phyloP scores from a whole-genome alignment of 2,329 filamentous ascomycete genomes.

The Didymella glomerata region DNA sequence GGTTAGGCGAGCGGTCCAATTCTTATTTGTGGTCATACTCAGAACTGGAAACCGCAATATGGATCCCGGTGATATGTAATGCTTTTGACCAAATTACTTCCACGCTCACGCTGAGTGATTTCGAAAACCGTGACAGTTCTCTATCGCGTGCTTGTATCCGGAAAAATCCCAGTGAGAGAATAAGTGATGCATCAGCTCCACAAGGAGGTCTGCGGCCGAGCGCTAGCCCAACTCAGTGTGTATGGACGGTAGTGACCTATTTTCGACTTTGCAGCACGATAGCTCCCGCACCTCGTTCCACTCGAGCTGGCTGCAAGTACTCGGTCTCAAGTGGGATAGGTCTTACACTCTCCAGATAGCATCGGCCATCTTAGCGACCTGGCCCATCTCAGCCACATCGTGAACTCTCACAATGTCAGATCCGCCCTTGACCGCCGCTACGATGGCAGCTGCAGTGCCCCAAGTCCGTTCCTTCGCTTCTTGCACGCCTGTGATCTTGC shows the following conservation, averaged over 20 bases:
- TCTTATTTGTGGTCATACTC: too few species aligned
- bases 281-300: neutral
- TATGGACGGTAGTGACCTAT: conserved; percentile 12
- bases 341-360: conserved; percentile 75
- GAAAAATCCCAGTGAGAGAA: too few species aligned
- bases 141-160: too few species aligned
- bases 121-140: too few species aligned
- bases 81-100: too few species aligned
- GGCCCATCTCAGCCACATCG: conserved; percentile 84
- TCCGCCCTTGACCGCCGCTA: conserved; percentile 83
- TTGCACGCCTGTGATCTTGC: conserved; percentile 77
- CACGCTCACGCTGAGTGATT: too few species aligned
- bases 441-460: conserved; percentile 89
- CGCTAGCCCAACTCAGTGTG: conserved; percentile 1
- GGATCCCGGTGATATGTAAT: too few species aligned
- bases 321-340: neutral
- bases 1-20: too few species aligned
- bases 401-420: conserved; percentile 94
- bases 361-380: conserved; percentile 87
- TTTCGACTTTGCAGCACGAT: neutral
- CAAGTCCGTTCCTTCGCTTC: conserved; percentile 75
- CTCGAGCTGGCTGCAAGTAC: neutral
- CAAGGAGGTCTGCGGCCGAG: conserved; percentile 12
- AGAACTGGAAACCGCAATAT: too few species aligned
- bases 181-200: too few species aligned